Conservation (phyloP, 805 yeast species). For the Candida odintsovae region DNA sequence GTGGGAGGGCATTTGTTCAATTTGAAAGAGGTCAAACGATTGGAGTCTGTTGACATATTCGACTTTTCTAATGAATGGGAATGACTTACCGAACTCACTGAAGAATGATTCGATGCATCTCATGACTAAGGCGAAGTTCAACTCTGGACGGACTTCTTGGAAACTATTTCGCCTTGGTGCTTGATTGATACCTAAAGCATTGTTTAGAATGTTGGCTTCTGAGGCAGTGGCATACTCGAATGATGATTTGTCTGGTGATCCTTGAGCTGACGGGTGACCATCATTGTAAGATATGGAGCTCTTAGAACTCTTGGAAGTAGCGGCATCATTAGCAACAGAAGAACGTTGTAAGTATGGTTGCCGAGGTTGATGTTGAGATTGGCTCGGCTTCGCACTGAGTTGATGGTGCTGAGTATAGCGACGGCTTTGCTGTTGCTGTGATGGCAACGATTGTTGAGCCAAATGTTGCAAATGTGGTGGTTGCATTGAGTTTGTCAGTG, state of each 20-base stretch:
- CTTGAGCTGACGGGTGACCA: neutral
- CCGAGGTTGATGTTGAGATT: neutral
- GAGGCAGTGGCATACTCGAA: neutral
- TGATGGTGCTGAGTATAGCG: neutral
- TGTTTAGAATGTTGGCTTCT: neutral
- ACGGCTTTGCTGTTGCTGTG: neutral
- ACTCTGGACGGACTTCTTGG: neutral
- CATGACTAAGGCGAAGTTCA: neutral
- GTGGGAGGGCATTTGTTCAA: conserved; percentile 24
- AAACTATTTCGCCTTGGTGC: neutral
- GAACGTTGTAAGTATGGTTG: neutral
- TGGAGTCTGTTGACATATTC: conserved; percentile 31
- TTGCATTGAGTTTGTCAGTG: conserved; percentile 2
- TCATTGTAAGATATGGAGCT: neutral
- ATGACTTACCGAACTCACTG: conserved; percentile 1
- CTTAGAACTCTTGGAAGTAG: neutral
- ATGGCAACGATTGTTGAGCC: neutral
- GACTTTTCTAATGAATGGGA: conserved; percentile 9
- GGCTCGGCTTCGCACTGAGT: neutral
- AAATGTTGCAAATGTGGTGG: neutral
- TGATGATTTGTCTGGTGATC: neutral
- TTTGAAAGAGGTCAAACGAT: conserved; percentile 23
- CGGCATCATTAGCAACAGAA: neutral
- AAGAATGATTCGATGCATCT: conserved; percentile 10
- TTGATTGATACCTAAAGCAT: neutral